phyloP scores from a whole-genome alignment of 768 basidiomycete species.

The Russula vinacea region DNA sequence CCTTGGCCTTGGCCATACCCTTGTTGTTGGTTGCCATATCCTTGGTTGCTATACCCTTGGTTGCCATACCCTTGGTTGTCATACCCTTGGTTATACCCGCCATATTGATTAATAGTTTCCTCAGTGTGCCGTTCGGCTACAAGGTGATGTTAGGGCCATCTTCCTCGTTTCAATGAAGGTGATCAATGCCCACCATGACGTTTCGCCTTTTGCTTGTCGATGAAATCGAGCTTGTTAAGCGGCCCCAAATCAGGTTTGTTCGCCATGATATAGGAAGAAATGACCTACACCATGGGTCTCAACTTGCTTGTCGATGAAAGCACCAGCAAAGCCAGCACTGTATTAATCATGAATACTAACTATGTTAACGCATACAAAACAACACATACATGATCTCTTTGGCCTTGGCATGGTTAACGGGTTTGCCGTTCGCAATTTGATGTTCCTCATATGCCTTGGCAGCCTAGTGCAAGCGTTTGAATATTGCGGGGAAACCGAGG shows the following conservation, averaged over 20 bases:
- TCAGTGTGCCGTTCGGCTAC: neutral
- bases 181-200: slow-evolving; percentile 34
- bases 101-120: neutral
- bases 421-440: slow-evolving; percentile 46
- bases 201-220: slow-evolving; percentile 47
- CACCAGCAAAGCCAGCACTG: slow-evolving; percentile 56
- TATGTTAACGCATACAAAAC: slow-evolving; percentile 5
- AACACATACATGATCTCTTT: slow-evolving; percentile 50
- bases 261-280: neutral
- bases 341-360: neutral
- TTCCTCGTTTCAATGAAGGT: too few species aligned
- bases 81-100: neutral
- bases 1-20: too few species aligned
- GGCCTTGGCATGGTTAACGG: slow-evolving; percentile 49
- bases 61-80: too few species aligned
- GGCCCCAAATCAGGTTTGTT: neutral
- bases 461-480: slow-evolving; percentile 39
- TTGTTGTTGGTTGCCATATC: too few species aligned
- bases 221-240: slow-evolving; percentile 42
- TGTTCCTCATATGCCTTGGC: slow-evolving; percentile 63
- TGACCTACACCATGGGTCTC: slow-evolving; percentile 57
- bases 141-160: neutral
- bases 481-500: neutral
- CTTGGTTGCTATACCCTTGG: too few species aligned
- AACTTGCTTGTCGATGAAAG: slow-evolving; percentile 49